Evolutionary conservation across 1,139 yeast species (phyloP).

Genomic region (Yamadazyma diospyri): DNA sequence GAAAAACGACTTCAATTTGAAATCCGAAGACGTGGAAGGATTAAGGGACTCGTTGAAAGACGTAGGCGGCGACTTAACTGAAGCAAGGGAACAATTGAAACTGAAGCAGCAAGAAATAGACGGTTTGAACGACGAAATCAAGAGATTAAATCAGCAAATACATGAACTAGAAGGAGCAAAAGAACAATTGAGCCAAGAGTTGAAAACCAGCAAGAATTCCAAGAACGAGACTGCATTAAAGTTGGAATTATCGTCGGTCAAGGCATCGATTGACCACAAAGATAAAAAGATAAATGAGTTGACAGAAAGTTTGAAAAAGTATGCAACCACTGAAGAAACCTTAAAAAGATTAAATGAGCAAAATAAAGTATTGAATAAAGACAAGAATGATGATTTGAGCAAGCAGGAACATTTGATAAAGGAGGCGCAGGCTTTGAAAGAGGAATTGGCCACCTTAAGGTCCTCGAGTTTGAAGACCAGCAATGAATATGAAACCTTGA

Average conservation of each 20-base stretch:
- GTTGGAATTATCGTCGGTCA: conserved; percentile 39
- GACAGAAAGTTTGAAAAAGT: conserved; percentile 32
- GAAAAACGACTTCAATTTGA: conserved; percentile 22
- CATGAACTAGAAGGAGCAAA: conserved; percentile 23
- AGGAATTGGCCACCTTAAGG: conserved; percentile 37
- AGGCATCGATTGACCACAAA: conserved; percentile 39
- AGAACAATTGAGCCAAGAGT: conserved; percentile 24
- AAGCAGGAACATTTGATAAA: conserved; percentile 39
- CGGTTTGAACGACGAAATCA: conserved; percentile 9
- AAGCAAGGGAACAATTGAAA: conserved; percentile 42
- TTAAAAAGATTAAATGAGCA: conserved; percentile 35
- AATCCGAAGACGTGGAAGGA: conserved; percentile 51
- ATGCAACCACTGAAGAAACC: conserved; percentile 34
- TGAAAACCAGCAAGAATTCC: conserved; percentile 30
- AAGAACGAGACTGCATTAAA: conserved; percentile 40
- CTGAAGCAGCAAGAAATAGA: conserved; percentile 14
- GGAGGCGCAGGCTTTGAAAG: conserved; percentile 29
- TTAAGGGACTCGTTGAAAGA: conserved; percentile 70
- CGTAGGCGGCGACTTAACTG: conserved; percentile 73
- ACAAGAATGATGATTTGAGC: conserved; percentile 36
- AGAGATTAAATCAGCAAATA: conserved; percentile 19
- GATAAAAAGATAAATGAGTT: conserved; percentile 48
- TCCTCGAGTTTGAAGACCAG: conserved; percentile 50
- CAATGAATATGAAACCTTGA: conserved; percentile 50
- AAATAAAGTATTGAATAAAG: conserved; percentile 26